Evolutionary conservation across 1,284 basidiomycete genomes (phyloP), one percentile per base, ranked within the genome.

Genomic region (Naganishia sp.): DNA sequence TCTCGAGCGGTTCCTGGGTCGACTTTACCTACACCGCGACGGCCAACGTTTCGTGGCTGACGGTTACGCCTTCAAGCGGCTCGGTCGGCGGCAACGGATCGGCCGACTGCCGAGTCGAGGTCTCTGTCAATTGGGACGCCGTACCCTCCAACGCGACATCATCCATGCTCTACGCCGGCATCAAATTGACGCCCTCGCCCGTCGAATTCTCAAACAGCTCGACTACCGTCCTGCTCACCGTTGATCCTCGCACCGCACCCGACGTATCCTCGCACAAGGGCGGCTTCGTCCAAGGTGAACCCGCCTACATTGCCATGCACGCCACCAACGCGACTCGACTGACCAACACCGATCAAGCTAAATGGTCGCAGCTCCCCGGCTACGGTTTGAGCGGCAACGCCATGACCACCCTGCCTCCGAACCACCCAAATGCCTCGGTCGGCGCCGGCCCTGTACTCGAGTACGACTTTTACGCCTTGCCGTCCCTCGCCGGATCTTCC

Each of bases 381-480:
- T 83, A 86, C 58, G 86, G 86, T 45, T 68, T 72, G 6, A 71
- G 68, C 5, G 57, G 60, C 15, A 68, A 62, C 13, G 87, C 82
- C 21, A 80, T 89, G 43, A 86, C 85, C 1, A 84, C 85, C 3
- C 83, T 85, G 78, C 87, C 87, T 21, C 83, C 84, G 23, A 79
- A 81, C 54, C 84, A 83, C 42, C 74, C 78, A 21, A 84, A 84
- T 71, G 88, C 86, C 74, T 81, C 82, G 17, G 82, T 82, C n/a
- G 87, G 87, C 13, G 71, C 80, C 9, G 87, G 87, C 1, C 87
- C 87, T 2, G 82, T 82, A 35, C 71, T 88, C n/a, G 45, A 61
- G 84, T 88, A 88, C 74, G 86, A 88, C 74, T 88, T 89, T 75
- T 85, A 80, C 76, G 85, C 81, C 52, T 86, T 86, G 79, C 83